Base-by-base conservation (phyloP, 2,329 filamentous ascomycete species). In the Pezicula radicicola region DNA sequence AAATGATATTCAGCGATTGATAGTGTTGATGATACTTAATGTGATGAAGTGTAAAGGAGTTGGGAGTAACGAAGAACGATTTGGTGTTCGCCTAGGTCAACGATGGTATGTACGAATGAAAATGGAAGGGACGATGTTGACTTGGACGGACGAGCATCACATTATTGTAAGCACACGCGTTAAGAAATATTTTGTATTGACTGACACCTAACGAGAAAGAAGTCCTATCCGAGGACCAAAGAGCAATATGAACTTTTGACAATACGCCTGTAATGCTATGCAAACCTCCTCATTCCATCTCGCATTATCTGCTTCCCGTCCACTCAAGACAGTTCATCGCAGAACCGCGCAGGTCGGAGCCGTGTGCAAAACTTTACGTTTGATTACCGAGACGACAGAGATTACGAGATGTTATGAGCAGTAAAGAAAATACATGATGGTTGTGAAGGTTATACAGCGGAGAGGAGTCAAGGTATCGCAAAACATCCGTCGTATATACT, bases 311-410 rank as follows among this genome's bases (percentile, higher is more conserved):
- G 56, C 55, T 56, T 59, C 55, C 55, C 50, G 48, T 61, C 55
- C 40, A 44, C 40, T 49, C 27, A 56, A 61, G 58, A 64, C 54
- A 60, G 55, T 55, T 57, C 54, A 59, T 58, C 54, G 54, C 55
- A 66, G 58, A 60, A 58, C 55, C 49, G 55, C 60, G 58, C 51
- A 63, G 63, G 64, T 66, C 61, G 62, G 64, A 66, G 63, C 61
- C 51, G 55, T 59, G 62, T 64, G 60, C 60, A 65, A 60, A 61
- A 60, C 53, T 63, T 53, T 48, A 48, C 56, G 55, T 52, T 43
- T 46, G 41, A 46, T n/a, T 48, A 44, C 46, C 45, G 51, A 55
- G 40, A 44, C 49, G 56, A 49, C 50, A 55, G 49, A 58, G 36
- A 48, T 37, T 40, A 51, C 13, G 46, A 55, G 53, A 56, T 51